Conservation (phyloP, 2,329 filamentous ascomycete genomes). For the Ophiocordyceps camponoti-leonardi region DNA sequence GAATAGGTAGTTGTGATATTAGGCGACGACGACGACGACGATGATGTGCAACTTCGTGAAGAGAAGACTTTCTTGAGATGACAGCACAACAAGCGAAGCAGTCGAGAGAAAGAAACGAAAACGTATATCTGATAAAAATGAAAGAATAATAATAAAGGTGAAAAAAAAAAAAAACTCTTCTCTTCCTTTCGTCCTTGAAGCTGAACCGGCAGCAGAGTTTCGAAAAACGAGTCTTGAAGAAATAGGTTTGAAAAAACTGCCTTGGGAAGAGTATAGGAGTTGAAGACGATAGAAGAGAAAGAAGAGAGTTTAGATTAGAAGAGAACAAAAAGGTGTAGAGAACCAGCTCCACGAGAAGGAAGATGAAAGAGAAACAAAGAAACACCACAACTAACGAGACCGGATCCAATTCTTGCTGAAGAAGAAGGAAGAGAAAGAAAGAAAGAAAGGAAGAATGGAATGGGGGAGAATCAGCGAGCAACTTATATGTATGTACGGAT, state of each 20-base stretch:
- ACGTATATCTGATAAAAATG: too few relatives aligned
- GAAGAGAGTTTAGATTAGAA: slow-evolving; percentile 15
- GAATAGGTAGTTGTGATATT: slow-evolving; percentile 30
- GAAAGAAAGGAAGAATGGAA: slow-evolving; percentile 9
- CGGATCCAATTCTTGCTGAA: slow-evolving; percentile 50
- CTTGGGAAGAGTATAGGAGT: background rate
- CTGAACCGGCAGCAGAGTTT: slow-evolving; percentile 2
- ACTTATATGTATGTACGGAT: background rate
- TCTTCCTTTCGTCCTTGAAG: slow-evolving; percentile 7
- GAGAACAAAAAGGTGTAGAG: slow-evolving; percentile 21
- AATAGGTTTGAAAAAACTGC: slow-evolving; percentile 3
- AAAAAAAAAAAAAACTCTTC: background rate
- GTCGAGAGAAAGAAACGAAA: too few relatives aligned
- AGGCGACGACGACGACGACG: slow-evolving; percentile 10
- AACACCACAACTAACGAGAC: slow-evolving; percentile 25
- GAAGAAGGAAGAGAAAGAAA: slow-evolving; percentile 27
- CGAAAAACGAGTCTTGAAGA: too few relatives aligned
- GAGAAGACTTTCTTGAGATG: too few relatives aligned
- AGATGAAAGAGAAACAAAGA: slow-evolving; percentile 12
- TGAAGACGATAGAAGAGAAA: slow-evolving; percentile 2
- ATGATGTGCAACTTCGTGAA: background rate
- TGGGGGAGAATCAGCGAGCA: slow-evolving; percentile 1
- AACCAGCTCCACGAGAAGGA: slow-evolving; percentile 29
- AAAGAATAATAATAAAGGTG: too few relatives aligned
- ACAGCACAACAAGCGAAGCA: too few relatives aligned